Evolutionary conservation across 2,329 filamentous ascomycete species (phyloP), one percentile per base, ranked within the genome.

Genomic region (Verticillium nubilum): DNA sequence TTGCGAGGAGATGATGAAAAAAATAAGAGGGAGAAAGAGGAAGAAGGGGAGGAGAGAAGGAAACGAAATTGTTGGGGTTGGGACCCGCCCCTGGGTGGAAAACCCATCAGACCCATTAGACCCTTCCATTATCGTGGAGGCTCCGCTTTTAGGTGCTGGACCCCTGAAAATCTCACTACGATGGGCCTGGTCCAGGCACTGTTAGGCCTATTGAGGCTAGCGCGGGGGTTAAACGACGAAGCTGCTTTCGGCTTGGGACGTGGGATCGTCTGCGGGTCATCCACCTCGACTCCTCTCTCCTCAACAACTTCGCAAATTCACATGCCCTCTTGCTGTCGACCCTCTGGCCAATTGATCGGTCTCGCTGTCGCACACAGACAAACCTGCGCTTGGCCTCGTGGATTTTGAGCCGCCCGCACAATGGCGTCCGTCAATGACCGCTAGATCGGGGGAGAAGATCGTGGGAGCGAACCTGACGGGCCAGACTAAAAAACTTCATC

Each of bases 21-120:
- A 13, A 15, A 47, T 50, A 52, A n/a, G 25, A 12, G 55, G 35
- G 61, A 58, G 60, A 58, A 54, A 52, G 28, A 50, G 59, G 54
- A 59, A 54, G 58, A 28, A 23, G 25, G 7, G 19, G 42, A 26
- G 42, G 10, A 50, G 42, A 50, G 42, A 50, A 50, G 19, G 19
- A 12, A 19, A 23, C 19, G 13, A 50, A 50, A 50, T 50, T 50
- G 42, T 50, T 50, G 42, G 42, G 42, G 42, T 50, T 50, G 42
- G 42, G 42, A 50, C 42, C 42, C 42, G 42, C 42, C 42, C 42
- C 42, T 19, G 9, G n/a, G n/a, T 23, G 42, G 19, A 50, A 50
- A n/a, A n/a, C 35, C 35, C 35, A 15, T 17, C 13, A 17, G 42
- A 23, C 42, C 42, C 42, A 25, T 23, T 19, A 50, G 42, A 50